Conservation (phyloP, 2,329 filamentous ascomycete species). For the Pleurostoma richardsiae region DNA sequence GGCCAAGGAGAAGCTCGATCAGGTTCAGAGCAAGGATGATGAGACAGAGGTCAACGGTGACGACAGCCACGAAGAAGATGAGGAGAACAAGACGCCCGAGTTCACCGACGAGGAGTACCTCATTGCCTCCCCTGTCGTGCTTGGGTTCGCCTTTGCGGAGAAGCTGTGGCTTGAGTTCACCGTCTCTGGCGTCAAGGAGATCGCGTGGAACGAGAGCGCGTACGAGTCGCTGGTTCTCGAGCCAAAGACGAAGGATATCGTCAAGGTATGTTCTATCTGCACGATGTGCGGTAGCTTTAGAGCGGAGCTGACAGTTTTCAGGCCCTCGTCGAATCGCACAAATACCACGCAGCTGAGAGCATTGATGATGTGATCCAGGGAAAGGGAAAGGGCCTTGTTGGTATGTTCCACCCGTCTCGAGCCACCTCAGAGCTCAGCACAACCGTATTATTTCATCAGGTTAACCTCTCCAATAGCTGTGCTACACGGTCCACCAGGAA, state of each 20-base stretch:
- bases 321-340: conserved; percentile 79
- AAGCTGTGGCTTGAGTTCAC: conserved; percentile 89
- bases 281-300: neutral
- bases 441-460: neutral
- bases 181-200: conserved; percentile 72
- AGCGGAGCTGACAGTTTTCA: conserved; percentile 12
- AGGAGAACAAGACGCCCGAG: conserved; percentile 33
- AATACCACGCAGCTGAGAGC: conserved; percentile 73
- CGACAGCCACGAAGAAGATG: conserved; percentile 14
- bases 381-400: conserved; percentile 80
- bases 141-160: conserved; percentile 83
- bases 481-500: conserved; percentile 79
- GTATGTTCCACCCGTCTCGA: conserved; percentile 25
- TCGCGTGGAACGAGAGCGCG: conserved; percentile 78
- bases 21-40: conserved; percentile 30
- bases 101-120: conserved; percentile 82
- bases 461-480: conserved; percentile 40
- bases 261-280: conserved; percentile 41
- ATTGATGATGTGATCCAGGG: conserved; percentile 81
- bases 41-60: conserved; percentile 8
- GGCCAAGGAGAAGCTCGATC: conserved; percentile 49
- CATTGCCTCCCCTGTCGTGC: conserved; percentile 76
- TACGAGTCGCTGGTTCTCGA: conserved; percentile 77
- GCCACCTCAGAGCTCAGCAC: too few species aligned
- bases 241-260: conserved; percentile 56